Percentiles rank a stretch among this genome's conserved stretches.
These are phyloP conservation scores for Exophiala spinifera DNA, from an alignment of 2,329 filamentous ascomycete species.

Conservation along the genomic window DNA sequence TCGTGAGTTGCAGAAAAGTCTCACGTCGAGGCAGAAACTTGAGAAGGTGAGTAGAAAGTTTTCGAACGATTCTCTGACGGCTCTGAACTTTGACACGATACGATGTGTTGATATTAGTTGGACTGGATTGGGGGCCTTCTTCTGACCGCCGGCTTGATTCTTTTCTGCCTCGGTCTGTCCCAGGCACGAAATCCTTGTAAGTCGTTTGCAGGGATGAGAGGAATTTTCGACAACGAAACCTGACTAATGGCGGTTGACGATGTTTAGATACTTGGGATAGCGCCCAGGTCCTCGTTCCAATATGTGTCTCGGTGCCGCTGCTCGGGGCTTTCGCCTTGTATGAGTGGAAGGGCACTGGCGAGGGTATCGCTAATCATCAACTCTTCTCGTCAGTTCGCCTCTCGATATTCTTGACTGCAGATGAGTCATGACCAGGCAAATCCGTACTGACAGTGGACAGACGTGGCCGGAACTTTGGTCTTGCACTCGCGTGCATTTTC, in stretches of 20 bases:
- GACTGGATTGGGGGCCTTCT: constrained; percentile 2
- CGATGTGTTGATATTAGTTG: constrained; percentile 1
- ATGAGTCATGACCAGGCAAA: not conserved
- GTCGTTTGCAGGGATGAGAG: not conserved
- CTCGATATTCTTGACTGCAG: not conserved
- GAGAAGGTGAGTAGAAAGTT: not conserved
- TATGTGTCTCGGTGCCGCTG: not conserved
- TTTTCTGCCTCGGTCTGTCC: constrained; percentile 1
- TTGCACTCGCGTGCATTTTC: constrained; percentile 1
- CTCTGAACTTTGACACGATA: not conserved
- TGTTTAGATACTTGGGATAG: constrained; percentile 5
- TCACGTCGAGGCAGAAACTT: constrained; percentile 1
- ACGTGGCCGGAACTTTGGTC: not conserved
- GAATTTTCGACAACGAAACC: not conserved
- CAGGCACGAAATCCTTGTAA: constrained; percentile 4
- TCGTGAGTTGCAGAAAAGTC: not conserved
- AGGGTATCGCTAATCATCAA: constrained; percentile 1
- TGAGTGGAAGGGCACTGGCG: not conserved
- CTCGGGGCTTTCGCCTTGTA: not conserved
- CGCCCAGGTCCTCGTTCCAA: not conserved
- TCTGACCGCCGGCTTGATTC: not conserved
- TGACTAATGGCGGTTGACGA: not conserved
- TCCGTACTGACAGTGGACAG: constrained; percentile 1
- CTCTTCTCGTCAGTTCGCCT: constrained; percentile 1
- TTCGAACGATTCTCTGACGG: not conserved